Conservation (phyloP, 148 eudicot species). For the Rhododendron molle region DNA sequence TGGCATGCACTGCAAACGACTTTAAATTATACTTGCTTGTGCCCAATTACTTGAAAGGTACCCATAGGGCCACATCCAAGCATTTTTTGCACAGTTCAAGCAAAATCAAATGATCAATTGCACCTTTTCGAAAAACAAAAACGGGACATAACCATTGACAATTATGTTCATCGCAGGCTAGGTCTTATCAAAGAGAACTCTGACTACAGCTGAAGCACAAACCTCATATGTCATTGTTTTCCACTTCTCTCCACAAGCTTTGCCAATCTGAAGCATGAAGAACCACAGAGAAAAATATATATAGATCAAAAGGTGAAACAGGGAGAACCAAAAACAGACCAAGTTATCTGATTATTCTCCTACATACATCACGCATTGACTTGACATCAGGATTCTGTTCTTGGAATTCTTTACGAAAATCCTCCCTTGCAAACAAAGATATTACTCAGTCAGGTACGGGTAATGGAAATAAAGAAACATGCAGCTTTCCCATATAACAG, state of each 20-base stretch:
- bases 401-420: constrained; percentile 77
- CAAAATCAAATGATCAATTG: background rate
- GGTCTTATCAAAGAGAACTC: background rate
- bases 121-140: background rate
- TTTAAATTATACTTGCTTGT: background rate
- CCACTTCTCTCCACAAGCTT: constrained; percentile 96
- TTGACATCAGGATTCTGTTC: constrained; percentile 73
- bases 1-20: background rate
- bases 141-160: background rate
- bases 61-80: background rate
- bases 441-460: background rate
- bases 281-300: background rate
- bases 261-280: constrained; percentile 54
- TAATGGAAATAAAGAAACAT: background rate
- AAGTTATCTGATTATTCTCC: background rate
- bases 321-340: background rate
- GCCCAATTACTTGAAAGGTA: background rate
- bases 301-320: background rate
- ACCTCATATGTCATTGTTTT: constrained; percentile 88
- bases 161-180: background rate
- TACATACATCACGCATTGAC: constrained; percentile 75
- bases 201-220: constrained; percentile 11
- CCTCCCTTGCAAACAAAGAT: constrained; percentile 50
- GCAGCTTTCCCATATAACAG: background rate
- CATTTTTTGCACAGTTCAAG: background rate